phyloP scores from a whole-genome alignment of 2,329 filamentous ascomycete genomes.

The Chrysoporthe deuterocubensis region DNA sequence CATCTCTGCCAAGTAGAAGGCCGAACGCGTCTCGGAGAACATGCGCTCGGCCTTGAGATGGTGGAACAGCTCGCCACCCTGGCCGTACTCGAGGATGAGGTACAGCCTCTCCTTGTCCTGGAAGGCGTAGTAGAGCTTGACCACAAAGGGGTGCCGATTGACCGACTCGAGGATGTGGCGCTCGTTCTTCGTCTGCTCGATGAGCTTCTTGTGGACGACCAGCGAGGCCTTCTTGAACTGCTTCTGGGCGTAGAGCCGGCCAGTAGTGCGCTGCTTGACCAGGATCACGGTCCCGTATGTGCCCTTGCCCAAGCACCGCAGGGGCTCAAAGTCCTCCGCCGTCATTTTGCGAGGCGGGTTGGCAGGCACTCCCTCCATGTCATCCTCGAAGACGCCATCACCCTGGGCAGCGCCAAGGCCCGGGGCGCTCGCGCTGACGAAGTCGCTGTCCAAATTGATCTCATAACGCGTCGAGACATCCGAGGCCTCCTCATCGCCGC shows the following conservation, averaged over 20 bases:
- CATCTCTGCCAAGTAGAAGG: conserved; percentile 99
- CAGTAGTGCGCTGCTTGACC: conserved; percentile 86
- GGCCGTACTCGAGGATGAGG: conserved; percentile 94
- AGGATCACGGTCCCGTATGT: conserved; percentile 94
- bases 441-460: conserved; percentile 82
- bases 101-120: conserved; percentile 98
- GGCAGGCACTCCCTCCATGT: conserved; percentile 59
- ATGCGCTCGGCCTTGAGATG: conserved; percentile 92
- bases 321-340: conserved; percentile 83
- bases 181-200: conserved; percentile 98
- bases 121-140: conserved; percentile 97
- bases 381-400: conserved; percentile 41
- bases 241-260: conserved; percentile 94
- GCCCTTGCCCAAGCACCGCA: conserved; percentile 93
- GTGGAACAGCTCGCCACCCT: conserved; percentile 96
- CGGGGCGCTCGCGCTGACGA: conserved; percentile 69
- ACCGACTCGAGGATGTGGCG: conserved; percentile 93
- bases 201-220: conserved; percentile 90
- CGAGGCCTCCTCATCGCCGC: conserved; percentile 69
- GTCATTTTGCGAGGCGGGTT: conserved; percentile 77
- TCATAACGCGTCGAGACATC: conserved; percentile 81
- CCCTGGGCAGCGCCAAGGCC: conserved; percentile 38
- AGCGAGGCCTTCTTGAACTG: conserved; percentile 97
- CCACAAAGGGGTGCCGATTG: conserved; percentile 95
- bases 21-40: conserved; percentile 86